Evolutionary conservation across 768 basidiomycete genomes (phyloP), one percentile per base, ranked within the genome.

Genomic region (Phlebiopsis gigantea): DNA sequence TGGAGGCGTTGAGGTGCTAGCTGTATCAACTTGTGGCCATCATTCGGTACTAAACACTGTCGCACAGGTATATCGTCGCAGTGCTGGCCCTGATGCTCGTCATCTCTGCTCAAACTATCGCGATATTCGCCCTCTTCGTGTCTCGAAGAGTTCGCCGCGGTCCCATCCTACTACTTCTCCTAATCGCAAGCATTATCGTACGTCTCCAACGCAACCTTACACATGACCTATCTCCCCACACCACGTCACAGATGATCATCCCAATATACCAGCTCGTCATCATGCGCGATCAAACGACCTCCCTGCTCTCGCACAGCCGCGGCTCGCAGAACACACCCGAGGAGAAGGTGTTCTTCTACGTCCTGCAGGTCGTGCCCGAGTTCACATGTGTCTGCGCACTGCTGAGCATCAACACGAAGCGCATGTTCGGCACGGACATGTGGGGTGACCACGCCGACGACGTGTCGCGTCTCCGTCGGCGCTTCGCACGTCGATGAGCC

Each of bases 321-420:
- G 53, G 57, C 43, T 55, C 61, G 31, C 57, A 57, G 43, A 62
- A 62, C 51, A 47, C 34, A 5, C 26, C 49, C 14, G 19, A 24
- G 14, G 48, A 43, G 22, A 65, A 65, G 54, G 53, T 45, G 24
- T 19, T 45, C 26, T 65, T 62, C 57, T 65, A 62, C 47, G 54
- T 59, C 47, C 59, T 62, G 45, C 61, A 62, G 22, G 53, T 53
- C 22, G 53, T 57, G 1, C 57, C 60, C 22, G 63, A 65, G 51
- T 55, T 54, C 52, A 7, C 34, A 8, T 25, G 26, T 24, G 28
- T 24, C n/a, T 24, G 29, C n/a, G 42, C 30, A 4, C 31, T 57
- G 17, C 22, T 51, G n/a, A 39, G 25, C 39, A 26, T 57, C 22
- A 51, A 57, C 34, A 34, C 39, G 41, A 46, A 28, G 39, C 25